These are phyloP conservation scores for Tephrocybe sp. DNA, from an alignment of 768 basidiomycete genomes.

Conservation along the genomic window DNA sequence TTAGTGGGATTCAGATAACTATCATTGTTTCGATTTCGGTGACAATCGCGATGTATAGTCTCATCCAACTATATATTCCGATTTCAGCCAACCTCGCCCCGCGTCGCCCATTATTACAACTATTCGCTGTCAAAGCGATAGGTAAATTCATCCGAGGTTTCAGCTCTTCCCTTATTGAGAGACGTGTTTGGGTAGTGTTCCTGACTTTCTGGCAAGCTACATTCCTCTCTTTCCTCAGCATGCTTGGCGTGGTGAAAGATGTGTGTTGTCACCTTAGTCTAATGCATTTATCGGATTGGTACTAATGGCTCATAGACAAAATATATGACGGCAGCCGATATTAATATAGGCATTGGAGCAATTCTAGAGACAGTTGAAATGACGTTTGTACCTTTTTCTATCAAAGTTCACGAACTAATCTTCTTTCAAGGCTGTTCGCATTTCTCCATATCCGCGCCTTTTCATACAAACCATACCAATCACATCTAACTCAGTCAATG, in stretches of 20 bases:
- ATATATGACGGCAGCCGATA: slow-evolving; percentile 74
- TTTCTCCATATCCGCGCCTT: slow-evolving; percentile 74
- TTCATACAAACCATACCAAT: slow-evolving; percentile 63
- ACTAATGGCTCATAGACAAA: slow-evolving; percentile 43
- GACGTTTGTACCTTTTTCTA: slow-evolving; percentile 45
- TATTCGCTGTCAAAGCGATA: slow-evolving; percentile 74
- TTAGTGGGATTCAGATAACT: slow-evolving; percentile 41
- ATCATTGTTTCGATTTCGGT: slow-evolving; percentile 69
- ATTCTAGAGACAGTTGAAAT: slow-evolving; percentile 74
- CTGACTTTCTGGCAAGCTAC: slow-evolving; percentile 79
- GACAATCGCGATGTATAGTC: slow-evolving; percentile 75
- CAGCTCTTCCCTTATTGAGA: neutral
- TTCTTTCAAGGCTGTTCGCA: slow-evolving; percentile 52
- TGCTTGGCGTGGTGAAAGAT: slow-evolving; percentile 63
- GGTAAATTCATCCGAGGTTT: slow-evolving; percentile 36
- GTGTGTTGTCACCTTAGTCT: slow-evolving; percentile 30
- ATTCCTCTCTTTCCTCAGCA: slow-evolving; percentile 53
- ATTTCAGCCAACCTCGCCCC: slow-evolving; percentile 54
- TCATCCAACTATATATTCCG: slow-evolving; percentile 68
- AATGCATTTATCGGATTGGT: neutral
- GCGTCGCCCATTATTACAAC: slow-evolving; percentile 62
- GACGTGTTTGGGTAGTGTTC: slow-evolving; percentile 49
- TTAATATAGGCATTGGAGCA: slow-evolving; percentile 70
- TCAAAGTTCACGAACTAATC: slow-evolving; percentile 4
- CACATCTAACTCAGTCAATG: slow-evolving; percentile 28